phyloP scores from a whole-genome alignment of 2,329 filamentous ascomycete genomes.

The Pyrenophora teres region DNA sequence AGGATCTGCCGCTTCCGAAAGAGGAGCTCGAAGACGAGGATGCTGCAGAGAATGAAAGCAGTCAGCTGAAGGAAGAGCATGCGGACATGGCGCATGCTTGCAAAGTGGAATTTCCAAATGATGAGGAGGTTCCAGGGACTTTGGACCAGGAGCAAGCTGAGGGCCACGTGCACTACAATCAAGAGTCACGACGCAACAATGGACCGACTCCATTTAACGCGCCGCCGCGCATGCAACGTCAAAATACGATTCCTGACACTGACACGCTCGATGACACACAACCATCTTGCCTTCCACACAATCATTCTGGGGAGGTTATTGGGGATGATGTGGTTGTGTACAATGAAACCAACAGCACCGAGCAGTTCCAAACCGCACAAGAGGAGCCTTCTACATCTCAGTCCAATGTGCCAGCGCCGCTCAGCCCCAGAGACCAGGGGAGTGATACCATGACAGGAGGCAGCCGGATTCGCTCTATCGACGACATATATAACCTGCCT shows the following conservation, averaged over 20 bases:
- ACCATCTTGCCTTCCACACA: conserved; percentile 28
- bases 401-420: conserved; percentile 15
- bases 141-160: conserved; percentile 17
- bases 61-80: conserved; percentile 10
- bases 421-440: conserved; percentile 21
- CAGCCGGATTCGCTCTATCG: conserved; percentile 34
- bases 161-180: background rate
- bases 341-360: conserved; percentile 27
- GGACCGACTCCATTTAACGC: background rate
- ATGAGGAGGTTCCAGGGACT: conserved; percentile 33
- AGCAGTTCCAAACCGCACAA: conserved; percentile 42
- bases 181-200: background rate
- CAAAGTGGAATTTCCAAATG: conserved; percentile 13
- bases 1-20: conserved; percentile 28
- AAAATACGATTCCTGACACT: conserved; percentile 41
- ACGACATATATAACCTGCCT: conserved; percentile 45
- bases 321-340: background rate
- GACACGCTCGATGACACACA: conserved; percentile 44
- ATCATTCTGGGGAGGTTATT: background rate
- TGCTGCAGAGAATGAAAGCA: background rate
- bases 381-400: conserved; percentile 44
- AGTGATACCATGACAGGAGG: conserved; percentile 16
- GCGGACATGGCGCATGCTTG: conserved; percentile 13
- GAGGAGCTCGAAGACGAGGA: conserved; percentile 17
- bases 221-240: conserved; percentile 27